Conservation (phyloP, 2,329 filamentous ascomycete species). For the Aureobasidium zeae region DNA sequence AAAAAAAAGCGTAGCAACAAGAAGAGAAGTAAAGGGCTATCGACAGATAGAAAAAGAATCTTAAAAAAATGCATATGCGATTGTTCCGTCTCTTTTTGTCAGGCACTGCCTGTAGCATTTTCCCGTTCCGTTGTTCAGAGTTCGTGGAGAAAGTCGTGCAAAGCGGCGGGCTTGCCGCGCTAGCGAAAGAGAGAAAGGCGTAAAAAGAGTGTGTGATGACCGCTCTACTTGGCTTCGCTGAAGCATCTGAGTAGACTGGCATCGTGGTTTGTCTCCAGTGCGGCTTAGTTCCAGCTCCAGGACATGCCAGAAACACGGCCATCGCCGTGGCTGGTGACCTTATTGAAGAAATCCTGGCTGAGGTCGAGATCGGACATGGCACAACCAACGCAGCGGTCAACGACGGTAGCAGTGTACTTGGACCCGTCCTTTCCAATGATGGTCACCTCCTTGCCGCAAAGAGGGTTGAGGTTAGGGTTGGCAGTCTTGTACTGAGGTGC, state of each 20-base stretch:
- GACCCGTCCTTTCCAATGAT: slow-evolving; percentile 51
- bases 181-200: slow-evolving; percentile 13
- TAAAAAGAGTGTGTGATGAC: slow-evolving; percentile 14
- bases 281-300: slow-evolving; percentile 33
- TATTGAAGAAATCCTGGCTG: slow-evolving; percentile 35
- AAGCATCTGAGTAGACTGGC: slow-evolving; percentile 3
- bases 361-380: slow-evolving; percentile 48
- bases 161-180: slow-evolving; percentile 15
- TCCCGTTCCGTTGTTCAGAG: slow-evolving; percentile 1
- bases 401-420: slow-evolving; percentile 49
- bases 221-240: slow-evolving; percentile 13
- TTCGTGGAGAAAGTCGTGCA: slow-evolving; percentile 13
- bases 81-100: background rate
- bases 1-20: slow-evolving; percentile 12
- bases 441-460: slow-evolving; percentile 60
- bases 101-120: slow-evolving; percentile 15
- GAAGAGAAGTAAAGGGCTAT: slow-evolving; percentile 14
- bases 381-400: slow-evolving; percentile 72
- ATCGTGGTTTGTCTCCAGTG: background rate
- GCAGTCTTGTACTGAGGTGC: slow-evolving; percentile 31
- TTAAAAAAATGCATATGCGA: slow-evolving; percentile 2
- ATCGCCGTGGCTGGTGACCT: slow-evolving; percentile 24
- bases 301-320: slow-evolving; percentile 36
- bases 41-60: slow-evolving; percentile 16
- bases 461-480: slow-evolving; percentile 55